A percentile compares a stretch with the other conserved stretches of the same genome.
phyloP scores from a whole-genome alignment of 148 eudicot genomes.

The Arctostaphylos glauca region DNA sequence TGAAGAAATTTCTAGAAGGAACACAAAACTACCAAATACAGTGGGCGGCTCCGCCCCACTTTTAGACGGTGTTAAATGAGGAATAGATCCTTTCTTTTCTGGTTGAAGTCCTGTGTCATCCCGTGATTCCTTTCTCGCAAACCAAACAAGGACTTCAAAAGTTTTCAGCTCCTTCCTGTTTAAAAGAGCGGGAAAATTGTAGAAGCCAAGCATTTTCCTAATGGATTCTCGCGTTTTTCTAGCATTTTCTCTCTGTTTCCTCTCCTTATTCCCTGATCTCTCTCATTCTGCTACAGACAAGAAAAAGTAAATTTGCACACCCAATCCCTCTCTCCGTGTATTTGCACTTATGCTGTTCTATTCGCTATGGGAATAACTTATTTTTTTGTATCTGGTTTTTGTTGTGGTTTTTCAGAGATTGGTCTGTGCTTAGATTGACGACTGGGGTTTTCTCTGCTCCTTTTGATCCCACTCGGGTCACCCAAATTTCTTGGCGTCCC shows the following conservation, averaged over 20 bases:
- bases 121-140: constrained; percentile 9
- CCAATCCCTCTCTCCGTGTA: background rate
- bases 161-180: too few species aligned
- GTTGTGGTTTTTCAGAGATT: constrained; percentile 24
- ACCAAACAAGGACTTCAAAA: background rate
- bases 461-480: constrained; percentile 79
- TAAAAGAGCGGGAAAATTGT: background rate
- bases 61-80: background rate
- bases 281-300: constrained; percentile 17
- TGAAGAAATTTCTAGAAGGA: background rate
- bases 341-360: too few species aligned
- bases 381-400: background rate
- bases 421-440: constrained; percentile 52
- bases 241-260: constrained; percentile 7
- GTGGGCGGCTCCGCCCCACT: constrained; percentile 9
- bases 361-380: too few species aligned
- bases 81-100: background rate
- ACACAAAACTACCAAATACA: background rate
- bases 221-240: constrained; percentile 21
- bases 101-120: background rate
- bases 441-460: constrained; percentile 35
- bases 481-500: constrained; percentile 82
- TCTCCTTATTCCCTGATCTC: constrained; percentile 21
- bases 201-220: background rate
- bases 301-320: constrained; percentile 6